These are phyloP conservation scores for Biscogniauxia marginata DNA, from an alignment of 2,329 filamentous ascomycete species.

Conservation along the genomic window DNA sequence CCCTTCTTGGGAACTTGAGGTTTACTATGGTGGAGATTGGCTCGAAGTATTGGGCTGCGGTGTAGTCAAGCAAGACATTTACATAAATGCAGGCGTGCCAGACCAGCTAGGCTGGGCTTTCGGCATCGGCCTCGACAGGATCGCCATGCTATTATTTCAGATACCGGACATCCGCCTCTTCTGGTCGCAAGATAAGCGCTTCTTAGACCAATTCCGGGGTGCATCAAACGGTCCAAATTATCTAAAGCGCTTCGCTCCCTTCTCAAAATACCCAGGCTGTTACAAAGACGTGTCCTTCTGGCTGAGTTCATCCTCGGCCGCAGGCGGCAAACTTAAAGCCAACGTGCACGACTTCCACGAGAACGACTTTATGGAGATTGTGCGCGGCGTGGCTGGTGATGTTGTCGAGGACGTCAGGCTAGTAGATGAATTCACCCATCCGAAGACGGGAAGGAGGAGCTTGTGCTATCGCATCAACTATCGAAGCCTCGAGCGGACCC, in stretches of 20 bases:
- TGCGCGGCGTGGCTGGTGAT: constrained; percentile 79
- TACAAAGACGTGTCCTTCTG: constrained; percentile 95
- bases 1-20: constrained; percentile 93
- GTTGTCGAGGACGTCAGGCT: constrained; percentile 83
- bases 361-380: constrained; percentile 96
- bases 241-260: constrained; percentile 71
- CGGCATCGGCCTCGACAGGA: constrained; percentile 87
- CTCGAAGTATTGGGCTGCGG: constrained; percentile 94
- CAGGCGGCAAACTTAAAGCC: constrained; percentile 43
- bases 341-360: constrained; percentile 69
- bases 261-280: constrained; percentile 87
- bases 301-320: constrained; percentile 55
- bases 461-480: constrained; percentile 94
- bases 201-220: constrained; percentile 79
- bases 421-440: constrained; percentile 85
- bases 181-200: constrained; percentile 84
- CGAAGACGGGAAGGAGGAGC: constrained; percentile 78
- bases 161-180: constrained; percentile 96
- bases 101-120: constrained; percentile 90
- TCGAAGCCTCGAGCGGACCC: constrained; percentile 83
- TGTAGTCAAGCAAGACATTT: constrained; percentile 79
- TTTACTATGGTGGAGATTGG: constrained; percentile 93
- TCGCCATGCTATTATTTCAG: constrained; percentile 95
- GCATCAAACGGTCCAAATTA: constrained; percentile 50
- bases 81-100: constrained; percentile 73